phyloP scores from a whole-genome alignment of 805 yeast genomes.

The Wickerhamia fluorescens region DNA sequence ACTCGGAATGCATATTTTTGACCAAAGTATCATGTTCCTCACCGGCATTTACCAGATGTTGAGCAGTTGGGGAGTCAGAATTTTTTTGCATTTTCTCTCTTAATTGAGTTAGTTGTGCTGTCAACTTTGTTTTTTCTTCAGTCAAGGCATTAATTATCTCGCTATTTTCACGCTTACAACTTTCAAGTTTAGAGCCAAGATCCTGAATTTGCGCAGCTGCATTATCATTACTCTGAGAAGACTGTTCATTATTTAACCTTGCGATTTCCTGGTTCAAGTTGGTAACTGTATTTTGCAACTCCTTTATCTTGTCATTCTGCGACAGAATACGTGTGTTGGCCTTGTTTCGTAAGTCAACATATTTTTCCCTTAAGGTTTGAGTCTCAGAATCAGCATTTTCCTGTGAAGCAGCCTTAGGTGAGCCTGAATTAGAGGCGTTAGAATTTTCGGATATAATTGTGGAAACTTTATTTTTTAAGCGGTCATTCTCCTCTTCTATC shows the following conservation, averaged over 20 bases:
- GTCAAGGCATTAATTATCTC: conserved; percentile 9
- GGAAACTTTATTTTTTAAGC: conserved; percentile 36
- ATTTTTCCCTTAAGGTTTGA: conserved; percentile 23
- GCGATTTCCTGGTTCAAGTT: conserved; percentile 9
- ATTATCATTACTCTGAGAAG: no score
- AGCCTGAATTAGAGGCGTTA: conserved; percentile 1
- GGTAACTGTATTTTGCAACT: conserved; percentile 16
- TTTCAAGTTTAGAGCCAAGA: conserved; percentile 7
- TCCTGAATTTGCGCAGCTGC: conserved; percentile 1
- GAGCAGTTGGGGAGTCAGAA: neutral
- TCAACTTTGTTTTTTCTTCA: conserved; percentile 8
- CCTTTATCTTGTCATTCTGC: conserved; percentile 19
- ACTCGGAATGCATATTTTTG: conserved; percentile 1
- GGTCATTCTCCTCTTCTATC: conserved; percentile 46
- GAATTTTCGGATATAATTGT: neutral
- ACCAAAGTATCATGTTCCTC: no score
- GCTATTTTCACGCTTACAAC: conserved; percentile 6
- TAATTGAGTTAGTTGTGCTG: conserved; percentile 16
- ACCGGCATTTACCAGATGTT: no score
- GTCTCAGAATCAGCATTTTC: conserved; percentile 10
- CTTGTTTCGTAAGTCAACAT: conserved; percentile 21
- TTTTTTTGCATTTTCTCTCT: conserved; percentile 21
- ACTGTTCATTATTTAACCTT: neutral
- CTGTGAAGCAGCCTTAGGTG: neutral
- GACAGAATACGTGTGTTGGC: conserved; percentile 18